Percentiles rank a stretch among this genome's conserved stretches.
Conservation (phyloP, 768 basidiomycete genomes). For the Amyloporia xantha region DNA sequence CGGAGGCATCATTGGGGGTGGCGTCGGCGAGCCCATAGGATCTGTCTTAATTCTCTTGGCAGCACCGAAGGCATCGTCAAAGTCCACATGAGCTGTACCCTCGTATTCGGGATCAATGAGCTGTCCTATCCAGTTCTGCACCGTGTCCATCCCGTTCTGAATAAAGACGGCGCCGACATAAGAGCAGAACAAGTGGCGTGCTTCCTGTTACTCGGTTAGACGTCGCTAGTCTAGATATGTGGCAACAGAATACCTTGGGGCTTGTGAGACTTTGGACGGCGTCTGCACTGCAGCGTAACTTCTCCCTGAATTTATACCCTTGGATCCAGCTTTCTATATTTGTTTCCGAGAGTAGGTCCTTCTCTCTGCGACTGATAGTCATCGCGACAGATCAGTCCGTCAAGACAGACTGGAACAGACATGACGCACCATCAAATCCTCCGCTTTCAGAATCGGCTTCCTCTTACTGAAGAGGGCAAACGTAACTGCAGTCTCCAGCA, state of each 20-base stretch:
- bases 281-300: conserved; percentile 42
- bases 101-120: conserved; percentile 40
- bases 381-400: background rate
- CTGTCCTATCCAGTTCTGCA: conserved; percentile 54
- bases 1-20: conserved; percentile 29
- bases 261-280: conserved; percentile 30
- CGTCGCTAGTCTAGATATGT: background rate
- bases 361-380: conserved; percentile 19
- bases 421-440: conserved; percentile 36
- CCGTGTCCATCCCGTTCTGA: conserved; percentile 41
- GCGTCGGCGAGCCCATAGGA: conserved; percentile 8
- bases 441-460: conserved; percentile 34
- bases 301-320: conserved; percentile 44
- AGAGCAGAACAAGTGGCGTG: conserved; percentile 46
- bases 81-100: conserved; percentile 4
- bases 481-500: conserved; percentile 47
- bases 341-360: conserved; percentile 29
- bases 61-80: conserved; percentile 1
- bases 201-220: conserved; percentile 36
- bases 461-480: conserved; percentile 37
- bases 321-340: conserved; percentile 45
- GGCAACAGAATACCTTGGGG: conserved; percentile 25
- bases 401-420: conserved; percentile 36
- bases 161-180: conserved; percentile 64
- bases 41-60: conserved; percentile 18